Base-by-base conservation (phyloP, 1,284 basidiomycete species). In the Ganoderma leucocontextum region DNA sequence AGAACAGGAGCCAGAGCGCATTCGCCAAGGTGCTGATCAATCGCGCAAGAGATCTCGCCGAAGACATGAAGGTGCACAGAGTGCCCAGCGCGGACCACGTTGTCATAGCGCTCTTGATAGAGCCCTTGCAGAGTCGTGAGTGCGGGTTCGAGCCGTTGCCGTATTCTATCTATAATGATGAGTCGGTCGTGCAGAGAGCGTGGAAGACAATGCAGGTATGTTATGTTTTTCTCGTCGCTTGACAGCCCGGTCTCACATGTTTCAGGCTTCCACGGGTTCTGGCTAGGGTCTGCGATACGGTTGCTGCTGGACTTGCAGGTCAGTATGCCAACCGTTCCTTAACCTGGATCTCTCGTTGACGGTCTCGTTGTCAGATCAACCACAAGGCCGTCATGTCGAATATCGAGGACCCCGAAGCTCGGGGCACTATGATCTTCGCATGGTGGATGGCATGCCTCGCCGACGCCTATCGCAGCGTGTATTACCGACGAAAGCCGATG, bases 21-120 rank as follows among this genome's bases (percentile, higher is more conserved):
- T 83, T 98, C 10, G 92, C 93, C 6, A 93, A 91, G 79, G 84
- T 91, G 2, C 82, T 97, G 44, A 89, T 95, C 60, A 87, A 92
- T 76, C 88, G 94, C 53, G 90, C 94, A 53, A 87, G 94, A 67
- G 92, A 95, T 78, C 86, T 96, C 49, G 91, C 94, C 63, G 96
- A 97, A 82, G 87, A 89, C 58, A 84, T 94, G 77, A 95, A 95
- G 80, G 92, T 95, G 15, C 93, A 93, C 78, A 87, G 95, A 61
- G 82, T 95, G 62, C 87, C 94, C n/a, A 89, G 86, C 55, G 81
- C 90, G 41, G 92, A 96, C 76, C 93, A 96, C 80, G 90, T 94
- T 66, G 89, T 94, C 39, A 91, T 92, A 67, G 87, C 89, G 4
- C 81, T 95, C 66, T 80, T 95, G 63, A 89, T 95, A 67, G 93